phyloP scores from a whole-genome alignment of 2,329 filamentous ascomycete genomes.

The Diaporthe sp. region DNA sequence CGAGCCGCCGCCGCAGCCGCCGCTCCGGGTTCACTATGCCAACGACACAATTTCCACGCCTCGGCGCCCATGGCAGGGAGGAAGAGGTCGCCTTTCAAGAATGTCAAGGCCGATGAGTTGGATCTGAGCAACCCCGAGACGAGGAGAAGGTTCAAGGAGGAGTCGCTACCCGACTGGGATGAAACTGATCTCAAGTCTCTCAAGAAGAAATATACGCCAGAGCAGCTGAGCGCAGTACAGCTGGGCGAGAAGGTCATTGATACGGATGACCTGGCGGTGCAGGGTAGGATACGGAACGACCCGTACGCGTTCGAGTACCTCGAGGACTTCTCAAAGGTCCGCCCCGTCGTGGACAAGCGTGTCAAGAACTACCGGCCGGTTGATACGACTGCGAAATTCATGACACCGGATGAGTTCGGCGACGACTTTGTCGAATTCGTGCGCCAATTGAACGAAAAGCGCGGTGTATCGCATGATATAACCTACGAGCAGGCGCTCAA shows the following conservation, averaged over 20 bases:
- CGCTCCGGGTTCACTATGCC: constrained; percentile 40
- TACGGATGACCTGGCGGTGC: constrained; percentile 76
- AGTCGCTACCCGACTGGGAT: constrained; percentile 72
- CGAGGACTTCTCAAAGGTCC: constrained; percentile 83
- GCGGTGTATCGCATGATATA: constrained; percentile 27
- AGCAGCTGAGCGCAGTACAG: constrained; percentile 84
- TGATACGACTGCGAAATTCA: constrained; percentile 68
- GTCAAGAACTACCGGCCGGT: constrained; percentile 60
- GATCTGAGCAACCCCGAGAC: constrained; percentile 56
- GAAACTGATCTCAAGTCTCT: constrained; percentile 72
- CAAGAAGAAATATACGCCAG: constrained; percentile 76
- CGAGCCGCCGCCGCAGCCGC: constrained; percentile 37
- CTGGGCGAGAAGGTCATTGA: constrained; percentile 83
- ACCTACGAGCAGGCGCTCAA: constrained; percentile 56
- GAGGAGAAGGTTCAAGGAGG: constrained; percentile 55
- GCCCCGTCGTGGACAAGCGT: constrained; percentile 81
- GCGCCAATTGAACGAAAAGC: constrained; percentile 52
- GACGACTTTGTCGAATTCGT: constrained; percentile 66
- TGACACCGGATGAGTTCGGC: constrained; percentile 69
- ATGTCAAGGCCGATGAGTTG: constrained; percentile 62
- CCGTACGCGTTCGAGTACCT: constrained; percentile 79
- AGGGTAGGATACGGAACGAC: constrained; percentile 78
- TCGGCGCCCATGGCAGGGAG: constrained; percentile 58
- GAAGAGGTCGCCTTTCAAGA: constrained; percentile 59
- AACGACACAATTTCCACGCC: constrained; percentile 61